These are phyloP conservation scores for Candida suzukii DNA, from an alignment of 805 yeast genomes.

Conservation along the genomic window DNA sequence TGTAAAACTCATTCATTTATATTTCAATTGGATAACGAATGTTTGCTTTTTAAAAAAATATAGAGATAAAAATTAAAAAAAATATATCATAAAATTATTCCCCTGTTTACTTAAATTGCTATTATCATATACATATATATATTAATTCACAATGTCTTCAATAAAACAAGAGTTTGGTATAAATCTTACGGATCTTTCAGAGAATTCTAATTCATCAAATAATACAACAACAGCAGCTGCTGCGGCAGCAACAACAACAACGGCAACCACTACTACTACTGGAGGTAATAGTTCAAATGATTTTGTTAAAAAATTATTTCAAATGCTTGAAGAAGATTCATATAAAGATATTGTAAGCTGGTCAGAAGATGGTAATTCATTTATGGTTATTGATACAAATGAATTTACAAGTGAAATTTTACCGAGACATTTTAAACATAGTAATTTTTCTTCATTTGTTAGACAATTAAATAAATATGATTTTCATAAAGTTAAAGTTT, in stretches of 20 bases:
- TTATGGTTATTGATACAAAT: conserved; percentile 83
- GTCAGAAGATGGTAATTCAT: conserved; percentile 80
- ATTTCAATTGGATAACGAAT: too few relatives aligned
- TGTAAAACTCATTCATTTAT: too few relatives aligned
- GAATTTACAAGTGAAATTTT: conserved; percentile 84
- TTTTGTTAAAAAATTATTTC: conserved; percentile 70
- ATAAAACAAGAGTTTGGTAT: too few relatives aligned
- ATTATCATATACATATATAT: too few relatives aligned
- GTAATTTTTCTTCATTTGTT: conserved; percentile 91
- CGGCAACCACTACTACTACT: too few relatives aligned
- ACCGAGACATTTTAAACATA: conserved; percentile 91
- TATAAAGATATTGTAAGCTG: conserved; percentile 75
- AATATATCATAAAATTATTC: too few relatives aligned
- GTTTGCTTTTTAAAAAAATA: too few relatives aligned
- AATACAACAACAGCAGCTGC: background rate
- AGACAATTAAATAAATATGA: conserved; percentile 95
- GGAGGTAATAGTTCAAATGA: conserved; percentile 60
- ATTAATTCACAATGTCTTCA: too few relatives aligned
- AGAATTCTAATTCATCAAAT: background rate
- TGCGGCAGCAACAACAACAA: background rate
- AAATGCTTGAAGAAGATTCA: conserved; percentile 79
- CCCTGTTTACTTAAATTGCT: too few relatives aligned
- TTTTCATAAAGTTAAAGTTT: conserved; percentile 86
- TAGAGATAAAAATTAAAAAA: too few relatives aligned
- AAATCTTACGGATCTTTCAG: too few relatives aligned